A percentile compares a stretch with the other conserved stretches of the same genome.
Evolutionary conservation across 352 stramenopile species (phyloP).

Genomic region (Phytophthora sansomeana): DNA sequence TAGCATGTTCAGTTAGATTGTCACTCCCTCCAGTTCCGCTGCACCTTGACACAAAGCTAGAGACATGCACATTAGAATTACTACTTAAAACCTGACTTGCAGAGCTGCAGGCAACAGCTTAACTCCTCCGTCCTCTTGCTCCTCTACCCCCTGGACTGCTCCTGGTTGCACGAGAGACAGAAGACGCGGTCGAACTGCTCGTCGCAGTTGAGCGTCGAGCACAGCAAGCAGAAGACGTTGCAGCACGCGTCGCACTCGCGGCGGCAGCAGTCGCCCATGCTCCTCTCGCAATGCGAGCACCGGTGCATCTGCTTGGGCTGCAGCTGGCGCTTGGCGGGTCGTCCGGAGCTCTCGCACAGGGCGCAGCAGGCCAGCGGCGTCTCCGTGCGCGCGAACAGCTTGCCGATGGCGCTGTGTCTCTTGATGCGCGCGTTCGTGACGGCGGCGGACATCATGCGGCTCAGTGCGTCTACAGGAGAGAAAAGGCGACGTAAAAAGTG

Average conservation of each 20-base stretch:
- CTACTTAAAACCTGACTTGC: conserved; percentile 19
- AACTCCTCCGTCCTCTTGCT: background rate
- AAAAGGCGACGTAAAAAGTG: conserved; percentile 2
- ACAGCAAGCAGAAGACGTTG: conserved; percentile 74
- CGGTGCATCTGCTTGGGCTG: conserved; percentile 22
- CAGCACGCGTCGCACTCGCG: conserved; percentile 67
- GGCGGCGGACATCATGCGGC: conserved; percentile 78
- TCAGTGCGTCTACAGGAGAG: conserved; percentile 65
- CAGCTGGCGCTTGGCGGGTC: conserved; percentile 24
- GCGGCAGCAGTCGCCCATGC: conserved; percentile 66
- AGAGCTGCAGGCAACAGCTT: background rate
- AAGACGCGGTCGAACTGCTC: conserved; percentile 83
- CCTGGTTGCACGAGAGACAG: conserved; percentile 77
- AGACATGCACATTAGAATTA: conserved; percentile 44
- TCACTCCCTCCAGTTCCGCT: background rate
- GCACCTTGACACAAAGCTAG: background rate
- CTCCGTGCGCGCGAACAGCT: conserved; percentile 48
- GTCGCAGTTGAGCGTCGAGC: conserved; percentile 88
- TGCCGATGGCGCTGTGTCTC: conserved; percentile 56
- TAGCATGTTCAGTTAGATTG: conserved; percentile 48
- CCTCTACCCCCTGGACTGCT: conserved; percentile 25
- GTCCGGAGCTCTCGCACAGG: conserved; percentile 44
- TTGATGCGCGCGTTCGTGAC: conserved; percentile 76
- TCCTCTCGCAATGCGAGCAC: conserved; percentile 74
- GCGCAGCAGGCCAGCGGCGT: conserved; percentile 31